phyloP scores from a whole-genome alignment of 2,329 filamentous ascomycete genomes.

The Colletotrichum sp. region DNA sequence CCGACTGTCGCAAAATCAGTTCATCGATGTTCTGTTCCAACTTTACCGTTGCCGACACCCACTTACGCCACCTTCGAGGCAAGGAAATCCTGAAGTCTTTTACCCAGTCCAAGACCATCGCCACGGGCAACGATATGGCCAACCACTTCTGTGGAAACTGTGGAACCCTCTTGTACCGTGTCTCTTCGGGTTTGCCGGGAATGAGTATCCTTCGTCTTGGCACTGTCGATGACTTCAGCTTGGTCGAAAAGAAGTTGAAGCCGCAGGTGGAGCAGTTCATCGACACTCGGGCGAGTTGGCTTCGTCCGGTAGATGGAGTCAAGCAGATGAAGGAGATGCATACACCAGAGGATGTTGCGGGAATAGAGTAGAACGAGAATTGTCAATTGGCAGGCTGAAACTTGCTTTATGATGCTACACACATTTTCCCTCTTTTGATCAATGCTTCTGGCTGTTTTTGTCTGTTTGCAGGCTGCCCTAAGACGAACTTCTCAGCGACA shows the following conservation, averaged over 20 bases:
- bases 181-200: constrained; percentile 47
- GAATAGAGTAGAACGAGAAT: neutral
- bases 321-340: constrained; percentile 23
- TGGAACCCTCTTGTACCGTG: constrained; percentile 65
- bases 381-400: neutral
- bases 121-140: constrained; percentile 55
- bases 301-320: constrained; percentile 38
- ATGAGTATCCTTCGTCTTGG: constrained; percentile 58
- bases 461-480: neutral
- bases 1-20: constrained; percentile 66
- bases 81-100: constrained; percentile 52
- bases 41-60: constrained; percentile 52
- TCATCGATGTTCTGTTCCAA: constrained; percentile 67
- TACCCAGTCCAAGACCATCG: constrained; percentile 51
- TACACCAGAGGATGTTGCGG: neutral
- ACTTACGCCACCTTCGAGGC: constrained; percentile 56
- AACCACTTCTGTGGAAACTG: constrained; percentile 67
- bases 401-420: neutral
- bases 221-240: constrained; percentile 64
- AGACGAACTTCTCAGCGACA: neutral
- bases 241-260: constrained; percentile 61
- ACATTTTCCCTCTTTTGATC: neutral
- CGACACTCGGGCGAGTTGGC: constrained; percentile 57
- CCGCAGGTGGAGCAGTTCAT: constrained; percentile 58
- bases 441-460: neutral